A percentile compares a stretch with the other conserved stretches of the same genome.
Evolutionary conservation across 2,329 filamentous ascomycete species (phyloP).

Genomic region (Metarhizium humberi): DNA sequence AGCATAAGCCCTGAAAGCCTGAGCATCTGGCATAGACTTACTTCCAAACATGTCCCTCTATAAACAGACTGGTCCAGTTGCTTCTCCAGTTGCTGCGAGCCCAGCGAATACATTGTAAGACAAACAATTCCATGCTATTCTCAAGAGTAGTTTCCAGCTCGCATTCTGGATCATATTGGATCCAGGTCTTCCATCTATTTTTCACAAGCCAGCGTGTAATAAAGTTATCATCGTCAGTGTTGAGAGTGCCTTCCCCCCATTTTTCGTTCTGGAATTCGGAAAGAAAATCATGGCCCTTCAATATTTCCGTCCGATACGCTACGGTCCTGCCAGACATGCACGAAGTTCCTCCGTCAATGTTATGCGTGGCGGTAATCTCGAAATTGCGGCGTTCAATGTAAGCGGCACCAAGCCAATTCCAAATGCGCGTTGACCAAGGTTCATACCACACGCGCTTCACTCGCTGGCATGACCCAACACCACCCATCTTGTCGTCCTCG

Average conservation of each 20-base stretch:
- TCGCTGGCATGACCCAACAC: constrained; percentile 85
- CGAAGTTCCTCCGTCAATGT: constrained; percentile 90
- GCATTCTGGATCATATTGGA: constrained; percentile 87
- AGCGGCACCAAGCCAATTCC: constrained; percentile 83
- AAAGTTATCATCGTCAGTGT: constrained; percentile 97
- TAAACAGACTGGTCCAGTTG: constrained; percentile 83
- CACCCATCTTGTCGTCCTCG: constrained; percentile 73
- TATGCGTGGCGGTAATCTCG: constrained; percentile 90
- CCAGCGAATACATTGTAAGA: constrained; percentile 92
- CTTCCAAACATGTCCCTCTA: constrained; percentile 78
- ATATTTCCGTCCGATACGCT: constrained; percentile 80
- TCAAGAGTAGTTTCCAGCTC: constrained; percentile 91
- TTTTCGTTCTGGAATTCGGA: constrained; percentile 86
- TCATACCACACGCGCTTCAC: constrained; percentile 60
- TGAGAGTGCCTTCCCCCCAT: constrained; percentile 81
- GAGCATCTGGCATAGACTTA: constrained; percentile 42
- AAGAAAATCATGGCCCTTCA: constrained; percentile 77
- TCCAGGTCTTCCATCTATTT: constrained; percentile 87
- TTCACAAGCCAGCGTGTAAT: constrained; percentile 93
- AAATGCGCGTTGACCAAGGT: constrained; percentile 54
- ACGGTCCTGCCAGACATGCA: constrained; percentile 94
- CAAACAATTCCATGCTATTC: constrained; percentile 68
- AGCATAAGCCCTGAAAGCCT: not conserved
- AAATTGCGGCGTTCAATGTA: constrained; percentile 95
- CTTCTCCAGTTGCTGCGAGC: constrained; percentile 96